A percentile compares a stretch with the other conserved stretches of the same genome.
Evolutionary conservation across 805 yeast genomes (phyloP).

Genomic region (Dipodascus geniculatus): DNA sequence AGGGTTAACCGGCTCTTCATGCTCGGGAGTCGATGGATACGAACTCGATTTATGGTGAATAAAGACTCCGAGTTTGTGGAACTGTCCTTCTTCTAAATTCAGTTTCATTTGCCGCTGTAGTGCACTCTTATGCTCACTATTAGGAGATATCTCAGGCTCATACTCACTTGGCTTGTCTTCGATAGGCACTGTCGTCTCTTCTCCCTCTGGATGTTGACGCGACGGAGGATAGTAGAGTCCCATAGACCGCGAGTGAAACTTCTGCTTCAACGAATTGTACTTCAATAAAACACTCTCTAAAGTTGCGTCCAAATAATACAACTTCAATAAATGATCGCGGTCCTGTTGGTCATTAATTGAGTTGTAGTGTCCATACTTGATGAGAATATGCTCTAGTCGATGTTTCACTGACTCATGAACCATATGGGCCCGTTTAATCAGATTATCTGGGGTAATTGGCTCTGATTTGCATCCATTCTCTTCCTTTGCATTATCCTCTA

Average conservation of each 20-base stretch:
- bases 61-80: conserved; percentile 76
- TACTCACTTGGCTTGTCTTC: background rate
- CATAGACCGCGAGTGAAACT: conserved; percentile 7
- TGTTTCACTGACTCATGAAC: background rate
- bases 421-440: background rate
- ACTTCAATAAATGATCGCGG: background rate
- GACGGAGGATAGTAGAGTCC: background rate
- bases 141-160: background rate
- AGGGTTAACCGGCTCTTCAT: background rate
- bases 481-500: background rate
- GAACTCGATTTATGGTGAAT: background rate
- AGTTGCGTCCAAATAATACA: conserved; percentile 1
- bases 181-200: background rate
- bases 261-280: conserved; percentile 29
- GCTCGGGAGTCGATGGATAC: background rate
- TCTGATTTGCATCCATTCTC: background rate
- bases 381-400: background rate
- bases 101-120: conserved; percentile 54
- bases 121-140: conserved; percentile 21
- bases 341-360: background rate
- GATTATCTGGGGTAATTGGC: background rate
- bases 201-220: background rate
- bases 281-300: background rate
- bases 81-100: conserved; percentile 86
- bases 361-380: background rate